Evolutionary conservation across 495 filamentous ascomycete genomes (phyloP).

Genomic region (Parmelia sp.): DNA sequence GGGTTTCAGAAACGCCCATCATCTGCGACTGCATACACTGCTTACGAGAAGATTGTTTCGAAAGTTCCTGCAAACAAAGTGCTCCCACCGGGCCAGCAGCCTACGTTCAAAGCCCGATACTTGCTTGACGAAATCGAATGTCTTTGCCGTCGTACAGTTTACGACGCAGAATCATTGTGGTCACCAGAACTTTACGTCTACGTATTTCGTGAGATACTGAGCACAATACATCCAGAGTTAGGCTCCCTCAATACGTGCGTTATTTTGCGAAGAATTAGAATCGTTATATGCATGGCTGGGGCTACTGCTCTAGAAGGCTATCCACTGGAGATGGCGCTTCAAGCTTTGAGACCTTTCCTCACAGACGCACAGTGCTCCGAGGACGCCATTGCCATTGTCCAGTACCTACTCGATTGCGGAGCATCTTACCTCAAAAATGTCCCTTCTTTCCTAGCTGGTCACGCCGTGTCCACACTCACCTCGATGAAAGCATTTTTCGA

Average conservation of each 20-base stretch:
- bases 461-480: constrained; percentile 66
- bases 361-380: constrained; percentile 82
- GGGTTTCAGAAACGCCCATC: constrained; percentile 58
- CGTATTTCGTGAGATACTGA: constrained; percentile 69
- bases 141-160: constrained; percentile 62
- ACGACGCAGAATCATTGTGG: constrained; percentile 65
- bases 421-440: constrained; percentile 53
- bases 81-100: constrained; percentile 73
- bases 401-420: constrained; percentile 73
- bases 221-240: constrained; percentile 77
- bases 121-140: constrained; percentile 66
- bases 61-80: constrained; percentile 52
- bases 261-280: constrained; percentile 76
- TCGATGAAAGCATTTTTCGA: constrained; percentile 67
- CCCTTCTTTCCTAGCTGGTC: constrained; percentile 72
- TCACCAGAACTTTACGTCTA: constrained; percentile 65
- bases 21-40: constrained; percentile 52
- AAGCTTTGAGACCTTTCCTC: constrained; percentile 71
- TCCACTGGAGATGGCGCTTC: constrained; percentile 85
- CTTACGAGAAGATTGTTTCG: constrained; percentile 59
- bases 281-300: constrained; percentile 74
- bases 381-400: constrained; percentile 79
- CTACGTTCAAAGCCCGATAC: constrained; percentile 73
- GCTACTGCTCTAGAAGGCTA: constrained; percentile 64
- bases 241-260: constrained; percentile 82